phyloP scores from a whole-genome alignment of 768 basidiomycete species.

The Krasilnikovozyma curviuscula region DNA sequence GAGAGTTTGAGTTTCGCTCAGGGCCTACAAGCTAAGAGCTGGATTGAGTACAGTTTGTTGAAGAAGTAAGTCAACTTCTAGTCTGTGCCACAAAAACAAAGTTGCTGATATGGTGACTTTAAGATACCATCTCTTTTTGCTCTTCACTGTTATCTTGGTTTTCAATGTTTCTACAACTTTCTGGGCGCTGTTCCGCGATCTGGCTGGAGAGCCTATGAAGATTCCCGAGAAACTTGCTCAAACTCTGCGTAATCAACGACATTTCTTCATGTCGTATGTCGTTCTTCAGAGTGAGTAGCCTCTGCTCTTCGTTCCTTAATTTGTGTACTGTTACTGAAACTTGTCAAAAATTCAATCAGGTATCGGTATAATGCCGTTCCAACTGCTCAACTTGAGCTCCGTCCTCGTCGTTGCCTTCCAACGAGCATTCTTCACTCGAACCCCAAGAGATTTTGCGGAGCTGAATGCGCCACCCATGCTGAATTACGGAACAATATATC shows the following conservation, averaged over 20 bases:
- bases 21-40: slow-evolving; percentile 71
- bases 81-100: not conserved
- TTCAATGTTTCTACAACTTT: slow-evolving; percentile 83
- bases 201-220: slow-evolving; percentile 82
- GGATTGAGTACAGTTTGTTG: slow-evolving; percentile 80
- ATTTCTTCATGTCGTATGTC: slow-evolving; percentile 33
- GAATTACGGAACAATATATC: slow-evolving; percentile 86
- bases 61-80: slow-evolving; percentile 46
- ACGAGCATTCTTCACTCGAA: slow-evolving; percentile 59
- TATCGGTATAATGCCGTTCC: slow-evolving; percentile 84
- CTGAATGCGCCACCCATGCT: slow-evolving; percentile 95
- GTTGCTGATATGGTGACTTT: not conserved
- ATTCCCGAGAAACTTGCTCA: slow-evolving; percentile 65
- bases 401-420: slow-evolving; percentile 59
- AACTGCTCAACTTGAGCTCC: slow-evolving; percentile 77
- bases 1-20: slow-evolving; percentile 85
- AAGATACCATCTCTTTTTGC: slow-evolving; percentile 83
- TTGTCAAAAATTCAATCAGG: slow-evolving; percentile 52
- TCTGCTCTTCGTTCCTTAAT: no score
- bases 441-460: slow-evolving; percentile 88
- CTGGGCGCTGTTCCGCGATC: slow-evolving; percentile 44
- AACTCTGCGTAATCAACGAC: slow-evolving; percentile 49
- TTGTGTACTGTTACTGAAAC: not conserved
- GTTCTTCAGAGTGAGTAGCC: slow-evolving; percentile 28
- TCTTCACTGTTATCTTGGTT: slow-evolving; percentile 83